Evolutionary conservation across 306 rosid genomes (phyloP), one percentile per base, ranked within the genome.

Genomic region (Dryas octopetala): DNA sequence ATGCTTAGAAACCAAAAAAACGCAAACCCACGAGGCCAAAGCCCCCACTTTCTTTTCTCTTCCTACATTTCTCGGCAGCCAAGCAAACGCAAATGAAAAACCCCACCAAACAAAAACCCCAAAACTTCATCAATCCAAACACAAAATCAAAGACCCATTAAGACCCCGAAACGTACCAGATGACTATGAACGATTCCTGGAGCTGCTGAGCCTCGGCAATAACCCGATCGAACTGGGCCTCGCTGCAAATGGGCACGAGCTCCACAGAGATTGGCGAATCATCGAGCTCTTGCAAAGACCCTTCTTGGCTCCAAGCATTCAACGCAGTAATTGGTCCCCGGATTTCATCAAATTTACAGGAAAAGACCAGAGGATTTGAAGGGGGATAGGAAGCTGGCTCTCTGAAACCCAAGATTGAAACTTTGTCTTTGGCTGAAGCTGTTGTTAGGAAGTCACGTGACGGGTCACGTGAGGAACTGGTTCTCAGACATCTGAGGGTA

Each of bases 251-350:
- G 57, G 88, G 83, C 44, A n/a, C 53, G 49, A 86, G 90, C 64
- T 71, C 77, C 40, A 89, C 51, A 11, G 90, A 84, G 19, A 71
- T 79, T 19, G 89, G 89, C 28, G 90, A 83, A 13, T 89, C 89
- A 79, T 83, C 83, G 45, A 79, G 76, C 77, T 80, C 84, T 51
- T 73, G 83, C 69, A 82, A 26, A 47, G 87, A 68, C 69, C 82
- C 82, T 62, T 76, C 84, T 41, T 72, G 85, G 46, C 48, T 58
- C 82, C 28, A 68, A 68, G 79, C 86, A 15, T 66, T 71, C 1
- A 73, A 67, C 54, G 38, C 75, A 7, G 76, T 16, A 15, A 53
- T 45, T 19, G 53, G 48, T 16, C 69, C 63, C 17, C 40, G 47
- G 16, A 66, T 58, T 48, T 65, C 74, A 43, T 41, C 28, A 51